These are phyloP conservation scores for Zygnema cylindricum DNA, from an alignment of 139 green algal species.

Conservation along the genomic window DNA sequence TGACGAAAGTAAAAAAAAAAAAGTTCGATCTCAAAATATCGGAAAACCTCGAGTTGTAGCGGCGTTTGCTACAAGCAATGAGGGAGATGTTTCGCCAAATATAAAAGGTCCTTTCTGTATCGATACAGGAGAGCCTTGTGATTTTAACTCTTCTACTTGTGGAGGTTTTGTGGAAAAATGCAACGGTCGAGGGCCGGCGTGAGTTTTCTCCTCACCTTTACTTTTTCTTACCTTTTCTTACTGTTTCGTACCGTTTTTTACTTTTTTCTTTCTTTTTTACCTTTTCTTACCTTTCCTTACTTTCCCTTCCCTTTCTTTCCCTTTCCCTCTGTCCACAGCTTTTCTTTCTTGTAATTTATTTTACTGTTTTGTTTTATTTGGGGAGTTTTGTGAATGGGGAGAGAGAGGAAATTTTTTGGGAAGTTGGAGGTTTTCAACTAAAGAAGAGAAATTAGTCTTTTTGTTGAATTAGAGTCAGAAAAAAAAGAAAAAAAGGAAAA, in stretches of 20 bases:
- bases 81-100: slow-evolving; percentile 84
- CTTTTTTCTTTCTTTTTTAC: neutral
- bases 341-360: no score
- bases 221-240: neutral
- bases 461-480: no score
- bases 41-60: slow-evolving; percentile 69
- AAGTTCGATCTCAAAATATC: neutral
- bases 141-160: slow-evolving; percentile 75
- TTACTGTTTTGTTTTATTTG: no score
- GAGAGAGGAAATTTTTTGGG: no score
- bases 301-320: neutral
- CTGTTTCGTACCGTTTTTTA: neutral
- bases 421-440: no score
- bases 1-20: neutral
- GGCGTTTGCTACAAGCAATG: slow-evolving; percentile 80
- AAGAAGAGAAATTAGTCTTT: no score
- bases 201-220: no score
- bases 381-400: no score
- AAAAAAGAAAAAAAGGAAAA: no score
- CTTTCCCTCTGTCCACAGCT: no score
- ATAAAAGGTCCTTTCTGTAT: slow-evolving; percentile 76
- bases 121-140: slow-evolving; percentile 80
- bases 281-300: neutral
- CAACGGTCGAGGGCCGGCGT: slow-evolving; percentile 48
- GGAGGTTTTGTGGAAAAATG: slow-evolving; percentile 70